Evolutionary conservation across 257 asterid species (phyloP).

Genomic region (Jacaranda copaia): DNA sequence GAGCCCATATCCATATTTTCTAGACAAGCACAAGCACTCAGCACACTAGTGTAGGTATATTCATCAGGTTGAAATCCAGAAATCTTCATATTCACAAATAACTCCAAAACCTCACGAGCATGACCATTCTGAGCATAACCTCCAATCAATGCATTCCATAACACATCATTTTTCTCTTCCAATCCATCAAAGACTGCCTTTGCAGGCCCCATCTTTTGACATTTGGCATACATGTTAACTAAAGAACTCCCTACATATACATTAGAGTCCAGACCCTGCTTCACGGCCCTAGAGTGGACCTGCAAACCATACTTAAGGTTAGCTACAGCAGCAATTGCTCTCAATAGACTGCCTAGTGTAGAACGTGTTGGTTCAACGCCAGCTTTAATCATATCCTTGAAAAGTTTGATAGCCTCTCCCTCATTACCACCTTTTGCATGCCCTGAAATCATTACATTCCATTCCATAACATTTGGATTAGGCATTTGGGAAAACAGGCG

Average conservation of each 20-base stretch:
- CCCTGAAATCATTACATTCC: slow-evolving; percentile 95
- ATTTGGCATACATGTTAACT: slow-evolving; percentile 87
- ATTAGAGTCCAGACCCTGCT: slow-evolving; percentile 75
- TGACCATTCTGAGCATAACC: slow-evolving; percentile 83
- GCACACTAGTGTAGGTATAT: slow-evolving; percentile 83
- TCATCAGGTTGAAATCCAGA: slow-evolving; percentile 72
- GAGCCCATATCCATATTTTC: slow-evolving; percentile 60
- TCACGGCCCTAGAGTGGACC: slow-evolving; percentile 81
- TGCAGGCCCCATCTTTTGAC: slow-evolving; percentile 76
- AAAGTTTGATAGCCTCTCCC: slow-evolving; percentile 60
- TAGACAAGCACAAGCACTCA: slow-evolving; percentile 86
- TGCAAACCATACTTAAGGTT: slow-evolving; percentile 69
- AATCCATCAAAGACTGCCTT: slow-evolving; percentile 60
- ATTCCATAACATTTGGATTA: slow-evolving; percentile 70
- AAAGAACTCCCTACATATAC: slow-evolving; percentile 91
- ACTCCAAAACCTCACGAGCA: slow-evolving; percentile 63
- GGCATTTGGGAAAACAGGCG: slow-evolving; percentile 62
- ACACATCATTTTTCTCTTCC: slow-evolving; percentile 70
- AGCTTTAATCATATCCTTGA: slow-evolving; percentile 63
- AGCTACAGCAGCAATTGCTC: slow-evolving; percentile 69
- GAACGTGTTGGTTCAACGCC: slow-evolving; percentile 80
- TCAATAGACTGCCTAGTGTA: slow-evolving; percentile 82
- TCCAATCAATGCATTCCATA: slow-evolving; percentile 87
- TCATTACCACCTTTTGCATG: slow-evolving; percentile 71
- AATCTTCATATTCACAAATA: slow-evolving; percentile 56